These are phyloP conservation scores for Phytopythium oedochilum DNA, from an alignment of 352 stramenopile species.

Conservation along the genomic window DNA sequence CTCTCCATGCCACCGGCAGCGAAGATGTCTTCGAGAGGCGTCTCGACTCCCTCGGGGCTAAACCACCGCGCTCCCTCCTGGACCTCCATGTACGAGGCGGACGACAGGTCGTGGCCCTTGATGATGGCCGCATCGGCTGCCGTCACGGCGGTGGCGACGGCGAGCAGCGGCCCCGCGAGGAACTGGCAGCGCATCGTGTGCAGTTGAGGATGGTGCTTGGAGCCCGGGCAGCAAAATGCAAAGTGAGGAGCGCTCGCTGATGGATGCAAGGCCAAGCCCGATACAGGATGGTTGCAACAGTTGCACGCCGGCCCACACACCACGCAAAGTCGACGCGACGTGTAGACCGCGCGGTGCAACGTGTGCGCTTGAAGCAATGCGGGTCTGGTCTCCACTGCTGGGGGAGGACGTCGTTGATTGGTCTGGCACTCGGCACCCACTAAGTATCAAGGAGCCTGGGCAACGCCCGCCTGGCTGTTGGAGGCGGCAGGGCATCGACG, in stretches of 20 bases:
- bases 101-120: slow-evolving; percentile 30
- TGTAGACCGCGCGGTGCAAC: not conserved
- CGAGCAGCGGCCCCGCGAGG: not conserved
- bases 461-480: too few species aligned
- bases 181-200: not conserved
- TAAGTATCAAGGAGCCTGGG: too few species aligned
- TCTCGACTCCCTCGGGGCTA: slow-evolving; percentile 6
- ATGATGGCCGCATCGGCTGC: slow-evolving; percentile 8
- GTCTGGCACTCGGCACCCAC: too few species aligned
- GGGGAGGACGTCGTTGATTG: too few species aligned
- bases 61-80: slow-evolving; percentile 17
- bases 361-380: not conserved
- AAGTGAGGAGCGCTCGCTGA: not conserved
- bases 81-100: slow-evolving; percentile 18
- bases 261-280: too few species aligned
- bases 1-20: slow-evolving; percentile 25
- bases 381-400: too few species aligned
- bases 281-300: too few species aligned
- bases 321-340: not conserved
- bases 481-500: too few species aligned
- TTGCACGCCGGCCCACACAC: not conserved
- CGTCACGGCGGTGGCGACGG: not conserved
- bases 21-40: slow-evolving; percentile 23
- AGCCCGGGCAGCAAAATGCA: not conserved
- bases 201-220: not conserved